Evolutionary conservation across 495 filamentous ascomycete species (phyloP).

Genomic region (Trichoderma erinaceum): DNA sequence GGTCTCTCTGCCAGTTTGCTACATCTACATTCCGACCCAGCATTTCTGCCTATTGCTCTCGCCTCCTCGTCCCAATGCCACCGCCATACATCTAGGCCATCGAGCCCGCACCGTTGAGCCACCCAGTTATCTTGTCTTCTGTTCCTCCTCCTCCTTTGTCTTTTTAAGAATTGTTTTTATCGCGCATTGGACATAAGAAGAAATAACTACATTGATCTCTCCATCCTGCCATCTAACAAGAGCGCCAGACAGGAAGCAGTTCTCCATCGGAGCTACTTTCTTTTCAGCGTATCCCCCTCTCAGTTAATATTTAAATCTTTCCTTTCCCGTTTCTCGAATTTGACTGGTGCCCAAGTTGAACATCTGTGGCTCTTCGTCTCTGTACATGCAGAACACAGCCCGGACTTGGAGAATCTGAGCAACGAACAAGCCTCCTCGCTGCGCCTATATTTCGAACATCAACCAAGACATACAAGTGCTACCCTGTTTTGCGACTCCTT

Average conservation of each 20-base stretch:
- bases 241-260: not conserved
- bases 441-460: not conserved
- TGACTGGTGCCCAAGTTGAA: not conserved
- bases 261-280: not conserved
- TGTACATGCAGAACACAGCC: slow-evolving; percentile 6
- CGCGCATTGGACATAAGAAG: not conserved
- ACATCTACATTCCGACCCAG: slow-evolving; percentile 12
- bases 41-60: not conserved
- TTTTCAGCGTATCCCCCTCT: not conserved
- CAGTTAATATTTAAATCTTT: not conserved
- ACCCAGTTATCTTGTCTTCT: not conserved
- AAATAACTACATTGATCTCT: not conserved
- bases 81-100: slow-evolving; percentile 6
- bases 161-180: not conserved
- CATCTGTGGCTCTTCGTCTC: not conserved
- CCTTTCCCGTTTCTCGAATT: not conserved
- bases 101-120: not conserved
- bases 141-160: not conserved
- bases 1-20: not conserved
- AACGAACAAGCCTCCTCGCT: not conserved
- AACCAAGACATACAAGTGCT: not conserved
- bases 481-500: not conserved
- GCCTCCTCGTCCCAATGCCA: not conserved
- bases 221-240: not conserved
- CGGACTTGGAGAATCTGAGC: not conserved